phyloP scores from a whole-genome alignment of 2,329 filamentous ascomycete genomes.

The Pezicula rhizophila region DNA sequence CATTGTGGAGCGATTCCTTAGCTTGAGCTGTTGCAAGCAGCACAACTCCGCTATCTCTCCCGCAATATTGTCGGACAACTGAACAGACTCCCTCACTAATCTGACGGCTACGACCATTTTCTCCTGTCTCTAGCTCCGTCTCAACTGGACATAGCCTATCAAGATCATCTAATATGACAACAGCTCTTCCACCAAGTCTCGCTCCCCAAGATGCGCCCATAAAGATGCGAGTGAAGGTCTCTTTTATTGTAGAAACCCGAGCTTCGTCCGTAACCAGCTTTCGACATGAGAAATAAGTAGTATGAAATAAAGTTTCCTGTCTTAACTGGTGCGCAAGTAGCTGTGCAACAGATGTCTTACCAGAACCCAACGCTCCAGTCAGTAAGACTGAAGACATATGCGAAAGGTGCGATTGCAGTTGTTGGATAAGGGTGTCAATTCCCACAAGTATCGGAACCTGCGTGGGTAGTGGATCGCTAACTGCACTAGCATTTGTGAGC shows the following conservation, averaged over 20 bases:
- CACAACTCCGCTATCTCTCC: constrained; percentile 72
- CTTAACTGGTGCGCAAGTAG: constrained; percentile 69
- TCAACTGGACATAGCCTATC: constrained; percentile 91
- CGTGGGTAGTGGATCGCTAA: constrained; percentile 50
- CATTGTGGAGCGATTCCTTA: constrained; percentile 87
- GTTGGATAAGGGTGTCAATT: constrained; percentile 69
- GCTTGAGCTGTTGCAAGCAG: constrained; percentile 85
- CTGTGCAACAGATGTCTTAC: constrained; percentile 78
- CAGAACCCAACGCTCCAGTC: constrained; percentile 82
- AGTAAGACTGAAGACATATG: constrained; percentile 86
- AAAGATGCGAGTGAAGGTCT: constrained; percentile 77
- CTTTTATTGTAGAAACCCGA: constrained; percentile 82
- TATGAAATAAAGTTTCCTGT: constrained; percentile 69
- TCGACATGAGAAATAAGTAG: constrained; percentile 79
- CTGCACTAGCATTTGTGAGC: constrained; percentile 36
- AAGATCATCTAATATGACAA: constrained; percentile 88
- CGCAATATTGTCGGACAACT: constrained; percentile 79
- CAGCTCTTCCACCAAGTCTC: constrained; percentile 71
- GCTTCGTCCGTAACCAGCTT: constrained; percentile 88
- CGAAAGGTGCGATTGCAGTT: constrained; percentile 69
- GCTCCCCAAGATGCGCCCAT: constrained; percentile 89
- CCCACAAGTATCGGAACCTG: constrained; percentile 64
- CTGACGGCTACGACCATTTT: constrained; percentile 88
- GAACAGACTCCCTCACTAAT: constrained; percentile 84
- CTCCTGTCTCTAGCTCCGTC: constrained; percentile 88